Evolutionary conservation across 2,329 filamentous ascomycete species (phyloP), one percentile per base, ranked within the genome.

Genomic region (Phialophora macrospora): DNA sequence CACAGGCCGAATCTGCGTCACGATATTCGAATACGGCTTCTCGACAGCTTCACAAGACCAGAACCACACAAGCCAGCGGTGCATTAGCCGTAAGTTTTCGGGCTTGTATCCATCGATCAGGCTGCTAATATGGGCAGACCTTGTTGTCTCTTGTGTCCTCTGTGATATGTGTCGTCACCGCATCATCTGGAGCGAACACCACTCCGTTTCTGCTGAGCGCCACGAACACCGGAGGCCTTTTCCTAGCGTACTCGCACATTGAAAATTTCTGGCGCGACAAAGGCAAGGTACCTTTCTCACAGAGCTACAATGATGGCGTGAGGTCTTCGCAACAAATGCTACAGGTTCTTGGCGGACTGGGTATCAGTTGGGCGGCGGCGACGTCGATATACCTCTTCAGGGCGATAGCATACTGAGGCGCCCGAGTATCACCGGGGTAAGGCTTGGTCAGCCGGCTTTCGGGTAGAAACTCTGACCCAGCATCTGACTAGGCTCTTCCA

Each of bases 31-130:
- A 63, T 26, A 67, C 56, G 22, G 68, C 66, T 26, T 55, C 61
- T 28, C 20, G 61, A 28, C 66, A 67, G 44, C 60, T 70, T 41
- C 68, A 67, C 64, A 66, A 68, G 56, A 70, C 68, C 8, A 64
- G 68, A 61, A 70, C 64, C 17, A 70, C 68, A 26, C 64, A 70
- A 32, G 58, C 64, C 9, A 68, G 63, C 56, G 68, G 66, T 32
- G 66, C 61, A 34, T 12, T 70, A 20, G 68, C 66, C 24, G 68
- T 70, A 63, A 61, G 68, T 66, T 17, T 30, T 22, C n/a, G 4
- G 20, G n/a, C 20, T 24, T 32, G n/a, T 32, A 5, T 17, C 11
- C 14, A n/a, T 55, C 32, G 32, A 48, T 11, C 51, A 32, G 22
- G 32, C 38, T 34, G 34, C n/a, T 46, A 20, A 55, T n/a, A 4